Evolutionary conservation across 2,329 filamentous ascomycete species (phyloP), one percentile per base, ranked within the genome.

Genomic region (Parascedosporium putredinis): DNA sequence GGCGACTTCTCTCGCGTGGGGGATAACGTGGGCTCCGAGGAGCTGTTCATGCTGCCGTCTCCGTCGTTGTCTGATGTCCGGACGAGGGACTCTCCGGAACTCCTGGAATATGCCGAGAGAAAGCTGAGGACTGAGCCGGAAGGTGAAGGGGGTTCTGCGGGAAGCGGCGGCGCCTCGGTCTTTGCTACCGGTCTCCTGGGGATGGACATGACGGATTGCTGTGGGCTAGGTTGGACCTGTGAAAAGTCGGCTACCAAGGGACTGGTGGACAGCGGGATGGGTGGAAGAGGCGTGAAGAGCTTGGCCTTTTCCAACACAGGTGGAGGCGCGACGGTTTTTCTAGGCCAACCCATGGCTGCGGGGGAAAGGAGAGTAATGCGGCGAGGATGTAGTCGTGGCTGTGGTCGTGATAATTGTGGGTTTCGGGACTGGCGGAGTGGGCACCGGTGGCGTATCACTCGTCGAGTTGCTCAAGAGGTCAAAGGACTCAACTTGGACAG

Each of bases 41-140:
- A 31, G n/a, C 47, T 31, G 10, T 49, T 49, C 20, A 36, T 25
- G 24, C 58, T 25, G 60, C 59, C 24, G 59, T 48, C 40, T 14
- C 60, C 16, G 64, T 62, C 46, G 63, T 62, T 68, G 50, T 69
- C 66, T 16, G 70, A 71, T 3, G 68, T 69, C 51, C 61, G 63
- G 27, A 67, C 63, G 34, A 67, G 62, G 3, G 67, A 72, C 47
- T 71, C 72, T 40, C 67, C 68, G 5, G 69, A 70, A 43, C 67
- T 70, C 53, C 66, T 64, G 47, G 73, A 73, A 57, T 80, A 80
- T 18, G 76, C 75, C 9, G 74, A 78, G 31, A 80, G 56, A 9
- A 80, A 62, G 58, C 75, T 79, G 12, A 70, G 75, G 47, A 79
- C 62, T 8, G 76, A 79, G 22, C 69, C 68, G 2, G 66, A 65